phyloP scores from a whole-genome alignment of 208 protist genomes.

The Trypanosoma avium region DNA sequence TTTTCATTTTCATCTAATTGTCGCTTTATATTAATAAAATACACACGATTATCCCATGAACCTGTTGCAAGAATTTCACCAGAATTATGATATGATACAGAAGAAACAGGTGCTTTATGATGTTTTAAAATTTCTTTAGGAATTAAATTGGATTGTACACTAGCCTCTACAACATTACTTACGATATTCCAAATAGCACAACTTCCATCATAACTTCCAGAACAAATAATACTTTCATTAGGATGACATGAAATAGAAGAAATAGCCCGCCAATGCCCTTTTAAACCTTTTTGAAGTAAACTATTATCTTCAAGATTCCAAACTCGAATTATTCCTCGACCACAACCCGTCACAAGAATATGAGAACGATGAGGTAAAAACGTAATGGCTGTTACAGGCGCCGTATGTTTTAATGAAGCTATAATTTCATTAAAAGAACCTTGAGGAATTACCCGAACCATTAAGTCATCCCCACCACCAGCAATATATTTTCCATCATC shows the following conservation, averaged over 20 bases:
- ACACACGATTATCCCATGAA: constrained; percentile 65
- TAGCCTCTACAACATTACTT: constrained; percentile 11
- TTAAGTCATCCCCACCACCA: constrained; percentile 47
- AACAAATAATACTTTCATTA: constrained; percentile 47
- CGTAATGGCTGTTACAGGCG: constrained; percentile 53
- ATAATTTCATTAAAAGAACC: constrained; percentile 31
- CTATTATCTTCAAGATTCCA: constrained; percentile 77
- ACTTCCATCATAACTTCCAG: constrained; percentile 53
- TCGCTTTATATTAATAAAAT: constrained; percentile 46
- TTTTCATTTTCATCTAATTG: too few relatives aligned
- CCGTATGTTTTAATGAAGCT: constrained; percentile 31
- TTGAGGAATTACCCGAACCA: constrained; percentile 41
- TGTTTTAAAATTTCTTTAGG: constrained; percentile 61
- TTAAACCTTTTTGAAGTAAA: constrained; percentile 47
- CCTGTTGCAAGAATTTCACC: constrained; percentile 76
- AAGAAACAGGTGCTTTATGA: constrained; percentile 56
- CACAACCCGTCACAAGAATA: constrained; percentile 88
- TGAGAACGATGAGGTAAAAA: constrained; percentile 69
- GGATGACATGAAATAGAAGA: constrained; percentile 63
- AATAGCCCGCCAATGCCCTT: constrained; percentile 55
- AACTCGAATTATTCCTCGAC: constrained; percentile 84
- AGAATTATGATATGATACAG: constrained; percentile 55
- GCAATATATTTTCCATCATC: constrained; percentile 54
- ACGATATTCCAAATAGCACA: constrained; percentile 64
- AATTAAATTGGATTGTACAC: constrained; percentile 9